These are phyloP conservation scores for Hirsutella thompsonii DNA, from an alignment of 2,329 filamentous ascomycete genomes.

Conservation along the genomic window DNA sequence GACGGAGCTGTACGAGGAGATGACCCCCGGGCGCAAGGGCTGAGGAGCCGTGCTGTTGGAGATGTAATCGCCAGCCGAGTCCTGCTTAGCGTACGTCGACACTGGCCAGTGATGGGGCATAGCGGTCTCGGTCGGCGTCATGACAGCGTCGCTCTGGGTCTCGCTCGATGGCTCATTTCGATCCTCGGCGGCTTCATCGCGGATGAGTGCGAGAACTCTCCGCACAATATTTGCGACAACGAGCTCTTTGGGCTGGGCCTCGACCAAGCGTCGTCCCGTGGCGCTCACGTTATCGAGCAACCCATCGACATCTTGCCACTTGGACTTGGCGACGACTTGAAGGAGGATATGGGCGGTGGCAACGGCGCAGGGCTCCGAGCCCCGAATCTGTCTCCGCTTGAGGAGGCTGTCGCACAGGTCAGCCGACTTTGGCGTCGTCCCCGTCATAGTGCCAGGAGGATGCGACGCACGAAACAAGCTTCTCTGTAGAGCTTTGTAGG, in stretches of 20 bases:
- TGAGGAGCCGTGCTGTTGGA: conserved; percentile 11
- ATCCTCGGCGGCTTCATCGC: conserved; percentile 79
- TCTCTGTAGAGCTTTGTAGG: conserved; percentile 73
- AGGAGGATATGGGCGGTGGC: conserved; percentile 83
- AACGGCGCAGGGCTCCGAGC: conserved; percentile 77
- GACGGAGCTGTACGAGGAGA: conserved; percentile 51
- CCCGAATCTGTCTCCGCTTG: conserved; percentile 80
- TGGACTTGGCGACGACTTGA: conserved; percentile 71
- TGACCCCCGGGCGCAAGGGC: conserved; percentile 41
- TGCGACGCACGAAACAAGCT: conserved; percentile 59
- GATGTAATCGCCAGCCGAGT: conserved; percentile 17
- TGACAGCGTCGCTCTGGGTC: conserved; percentile 34
- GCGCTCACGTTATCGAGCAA: conserved; percentile 70
- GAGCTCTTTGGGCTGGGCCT: conserved; percentile 80
- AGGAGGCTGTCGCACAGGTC: conserved; percentile 47
- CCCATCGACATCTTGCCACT: conserved; percentile 63
- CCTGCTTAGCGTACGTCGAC: conserved; percentile 20
- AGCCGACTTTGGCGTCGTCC: conserved; percentile 1
- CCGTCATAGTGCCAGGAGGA: neutral
- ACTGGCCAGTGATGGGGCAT: conserved; percentile 17
- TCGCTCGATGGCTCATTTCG: conserved; percentile 52
- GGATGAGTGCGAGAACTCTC: conserved; percentile 77
- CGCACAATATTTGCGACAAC: conserved; percentile 91
- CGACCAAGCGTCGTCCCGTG: conserved; percentile 64
- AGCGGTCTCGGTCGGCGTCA: conserved; percentile 26